These are phyloP conservation scores for Diaporthe humulicola DNA, from an alignment of 2,329 filamentous ascomycete genomes.

Conservation along the genomic window DNA sequence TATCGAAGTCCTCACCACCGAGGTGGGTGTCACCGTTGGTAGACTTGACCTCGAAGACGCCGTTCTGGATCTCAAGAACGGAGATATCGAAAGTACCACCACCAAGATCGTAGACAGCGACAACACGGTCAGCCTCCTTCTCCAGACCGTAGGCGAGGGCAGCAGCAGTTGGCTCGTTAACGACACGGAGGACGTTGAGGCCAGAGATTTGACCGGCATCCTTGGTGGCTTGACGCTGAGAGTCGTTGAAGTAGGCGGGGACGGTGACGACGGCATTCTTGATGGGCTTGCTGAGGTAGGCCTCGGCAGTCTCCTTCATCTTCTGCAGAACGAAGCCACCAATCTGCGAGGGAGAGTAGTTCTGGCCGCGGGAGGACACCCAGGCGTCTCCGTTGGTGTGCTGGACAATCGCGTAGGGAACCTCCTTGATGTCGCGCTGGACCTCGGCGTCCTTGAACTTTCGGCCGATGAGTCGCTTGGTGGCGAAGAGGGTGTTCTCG, in stretches of 20 bases:
- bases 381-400: constrained; percentile 97
- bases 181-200: constrained; percentile 95
- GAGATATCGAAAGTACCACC: constrained; percentile 99
- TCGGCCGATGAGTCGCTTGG: constrained; percentile 97
- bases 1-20: constrained; percentile 98
- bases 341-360: constrained; percentile 98
- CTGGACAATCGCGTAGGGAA: constrained; percentile 98
- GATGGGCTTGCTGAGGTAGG: constrained; percentile 88
- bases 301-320: constrained; percentile 99
- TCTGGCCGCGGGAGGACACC: constrained; percentile 93
- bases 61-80: constrained; percentile 95
- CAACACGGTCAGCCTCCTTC: constrained; percentile 90
- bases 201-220: constrained; percentile 97
- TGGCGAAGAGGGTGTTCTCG: constrained; percentile 98
- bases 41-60: constrained; percentile 99
- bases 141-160: constrained; percentile 96
- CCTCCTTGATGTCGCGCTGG: constrained; percentile 96
- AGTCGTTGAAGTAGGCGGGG: constrained; percentile 98
- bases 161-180: constrained; percentile 97
- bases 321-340: constrained; percentile 97
- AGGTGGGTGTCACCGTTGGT: constrained; percentile 99
- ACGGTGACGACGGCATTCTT: constrained; percentile 98
- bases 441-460: constrained; percentile 96
- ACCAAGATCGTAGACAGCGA: constrained; percentile 97
- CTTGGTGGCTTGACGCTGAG: constrained; percentile 97